phyloP scores from a whole-genome alignment of 495 filamentous ascomycete genomes.

The Parathielavia appendiculata region DNA sequence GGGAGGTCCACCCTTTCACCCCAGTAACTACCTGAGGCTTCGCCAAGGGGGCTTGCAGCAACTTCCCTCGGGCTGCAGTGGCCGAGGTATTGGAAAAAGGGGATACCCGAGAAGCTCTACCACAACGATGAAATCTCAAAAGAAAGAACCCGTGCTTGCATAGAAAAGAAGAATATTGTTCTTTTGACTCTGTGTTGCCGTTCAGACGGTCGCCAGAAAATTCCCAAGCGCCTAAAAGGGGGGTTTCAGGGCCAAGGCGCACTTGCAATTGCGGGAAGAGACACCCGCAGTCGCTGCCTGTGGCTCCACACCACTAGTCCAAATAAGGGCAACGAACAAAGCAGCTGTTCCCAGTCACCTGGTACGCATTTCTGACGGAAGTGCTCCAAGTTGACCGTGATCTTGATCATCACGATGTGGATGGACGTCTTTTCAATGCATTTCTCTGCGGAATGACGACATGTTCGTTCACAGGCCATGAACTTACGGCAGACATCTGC shows the following conservation, averaged over 20 bases:
- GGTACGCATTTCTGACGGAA: too few species aligned
- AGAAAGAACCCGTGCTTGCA: background rate
- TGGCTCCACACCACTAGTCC: constrained; percentile 2
- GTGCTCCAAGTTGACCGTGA: too few species aligned
- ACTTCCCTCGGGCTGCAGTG: background rate
- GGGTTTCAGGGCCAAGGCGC: background rate
- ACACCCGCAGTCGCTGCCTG: constrained; percentile 6
- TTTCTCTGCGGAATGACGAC: too few species aligned
- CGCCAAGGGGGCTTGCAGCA: background rate
- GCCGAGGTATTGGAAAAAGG: background rate
- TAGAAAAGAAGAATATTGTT: background rate
- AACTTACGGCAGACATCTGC: too few species aligned
- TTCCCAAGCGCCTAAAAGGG: constrained; percentile 6
- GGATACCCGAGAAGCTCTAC: background rate
- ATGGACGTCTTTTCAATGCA: too few species aligned
- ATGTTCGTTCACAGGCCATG: too few species aligned
- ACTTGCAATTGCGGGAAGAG: background rate
- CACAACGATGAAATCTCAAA: background rate
- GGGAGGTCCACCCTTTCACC: constrained; percentile 2
- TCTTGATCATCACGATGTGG: too few species aligned
- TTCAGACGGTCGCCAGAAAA: background rate
- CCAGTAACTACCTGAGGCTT: background rate
- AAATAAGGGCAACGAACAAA: background rate
- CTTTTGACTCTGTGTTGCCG: background rate
- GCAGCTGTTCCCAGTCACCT: background rate